Evolutionary conservation across 805 yeast genomes (phyloP), one percentile per base, ranked within the genome.

Genomic region (Candida alai): DNA sequence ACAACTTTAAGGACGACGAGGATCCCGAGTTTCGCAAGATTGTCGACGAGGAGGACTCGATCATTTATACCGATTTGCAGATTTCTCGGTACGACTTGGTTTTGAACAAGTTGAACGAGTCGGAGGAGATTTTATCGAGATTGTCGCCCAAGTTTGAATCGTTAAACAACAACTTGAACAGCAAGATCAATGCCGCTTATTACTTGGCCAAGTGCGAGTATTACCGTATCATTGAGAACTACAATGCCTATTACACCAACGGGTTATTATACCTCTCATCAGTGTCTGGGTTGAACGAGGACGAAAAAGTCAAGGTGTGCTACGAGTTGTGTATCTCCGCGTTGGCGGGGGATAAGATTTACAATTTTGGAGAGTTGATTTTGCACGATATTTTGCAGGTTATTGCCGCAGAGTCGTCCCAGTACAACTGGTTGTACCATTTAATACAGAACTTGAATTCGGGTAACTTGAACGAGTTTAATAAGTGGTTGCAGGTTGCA

Each of bases 291-390:
- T 56, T 78, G 37, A 45, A 67, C 8, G 54, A 56, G 13, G 64
- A 60, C 21, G 61, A 58, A 28, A 41, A 45, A 34, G 56, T 67
- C 36, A 84, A 86, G 2, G 49, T 66, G 34, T 63, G 70, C 41
- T 78, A 79, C 49, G 95, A 90, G 45, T 74, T 90, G 46, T 74
- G 90, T 40, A 70, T 87, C 29, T 80, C 95, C 20, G 97, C 97
- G 0, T 65, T 93, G 40, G 70, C 90, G 48, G 97, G 97, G 31
- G 95, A 88, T 53, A 80, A 76, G 51, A 85, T 90, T 48, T 93
- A 87, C 68, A 93, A 90, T 64, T 93, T 93, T 60, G 97, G 97
- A 33, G 98, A 93, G 62, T 74, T 93, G 43, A 73, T 93, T 41
- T 78, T 88, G 56, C 97, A 90, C 60, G 95, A 93, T 28, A 78